Evolutionary conservation across 352 stramenopile genomes (phyloP).

Genomic region (Globisporangium paddicum): DNA sequence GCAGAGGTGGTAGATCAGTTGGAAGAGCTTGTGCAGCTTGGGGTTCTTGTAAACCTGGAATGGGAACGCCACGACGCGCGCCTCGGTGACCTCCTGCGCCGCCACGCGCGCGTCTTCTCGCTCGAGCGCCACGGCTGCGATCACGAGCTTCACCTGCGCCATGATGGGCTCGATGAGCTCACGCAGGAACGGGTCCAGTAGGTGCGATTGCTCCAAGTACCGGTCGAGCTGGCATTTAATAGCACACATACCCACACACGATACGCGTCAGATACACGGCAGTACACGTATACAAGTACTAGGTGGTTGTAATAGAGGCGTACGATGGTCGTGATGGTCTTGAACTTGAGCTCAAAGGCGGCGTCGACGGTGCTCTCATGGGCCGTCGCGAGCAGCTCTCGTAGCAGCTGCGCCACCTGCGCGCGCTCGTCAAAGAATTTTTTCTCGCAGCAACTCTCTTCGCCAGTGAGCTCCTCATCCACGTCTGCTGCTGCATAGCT

Average conservation of each 20-base stretch:
- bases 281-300: neutral
- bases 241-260: neutral
- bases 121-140: conserved; percentile 33
- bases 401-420: conserved; percentile 38
- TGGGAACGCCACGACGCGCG: conserved; percentile 41
- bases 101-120: conserved; percentile 4
- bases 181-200: conserved; percentile 88
- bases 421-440: conserved; percentile 68
- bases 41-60: conserved; percentile 73
- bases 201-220: conserved; percentile 85
- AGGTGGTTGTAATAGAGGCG: conserved; percentile 5
- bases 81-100: neutral
- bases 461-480: conserved; percentile 2
- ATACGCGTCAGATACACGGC: conserved; percentile 3
- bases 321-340: conserved; percentile 47
- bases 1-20: conserved; percentile 94
- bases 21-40: conserved; percentile 83
- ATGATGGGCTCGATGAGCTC: conserved; percentile 71
- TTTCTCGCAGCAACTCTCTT: conserved; percentile 28
- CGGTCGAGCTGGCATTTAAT: conserved; percentile 54
- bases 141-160: conserved; percentile 51
- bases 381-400: conserved; percentile 24
- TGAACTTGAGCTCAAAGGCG: conserved; percentile 35
- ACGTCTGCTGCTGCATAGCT: neutral
- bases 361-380: conserved; percentile 40